A percentile compares a stretch with the other conserved stretches of the same genome.
These are phyloP conservation scores for Oryza officinalis DNA, from an alignment of 176 grass and related monocot genomes.

Conservation along the genomic window DNA sequence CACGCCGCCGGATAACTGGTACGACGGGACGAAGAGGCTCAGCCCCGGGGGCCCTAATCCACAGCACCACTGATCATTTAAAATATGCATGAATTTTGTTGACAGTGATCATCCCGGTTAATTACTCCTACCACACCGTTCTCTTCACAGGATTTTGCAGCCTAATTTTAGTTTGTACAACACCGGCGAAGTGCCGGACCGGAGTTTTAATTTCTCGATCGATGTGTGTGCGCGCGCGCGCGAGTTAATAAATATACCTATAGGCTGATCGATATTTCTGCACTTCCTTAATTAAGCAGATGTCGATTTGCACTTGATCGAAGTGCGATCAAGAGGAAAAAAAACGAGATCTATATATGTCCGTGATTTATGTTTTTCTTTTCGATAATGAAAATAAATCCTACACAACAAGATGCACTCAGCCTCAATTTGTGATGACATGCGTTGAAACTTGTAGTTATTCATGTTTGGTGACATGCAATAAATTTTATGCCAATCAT, in stretches of 20 bases:
- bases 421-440: too few species aligned
- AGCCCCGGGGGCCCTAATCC: conserved; percentile 55
- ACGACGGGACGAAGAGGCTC: conserved; percentile 49
- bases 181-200: not conserved
- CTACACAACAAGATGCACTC: too few species aligned
- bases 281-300: not conserved
- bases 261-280: not conserved
- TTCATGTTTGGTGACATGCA: too few species aligned
- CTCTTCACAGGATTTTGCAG: not conserved
- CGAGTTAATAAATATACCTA: too few species aligned
- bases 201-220: not conserved
- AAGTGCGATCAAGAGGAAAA: not conserved
- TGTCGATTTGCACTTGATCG: not conserved
- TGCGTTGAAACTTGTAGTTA: too few species aligned
- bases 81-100: too few species aligned
- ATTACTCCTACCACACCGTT: not conserved
- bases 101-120: too few species aligned
- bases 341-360: too few species aligned
- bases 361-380: too few species aligned
- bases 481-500: too few species aligned
- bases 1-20: conserved; percentile 25
- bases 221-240: too few species aligned
- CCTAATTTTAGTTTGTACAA: not conserved
- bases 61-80: conserved; percentile 47
- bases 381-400: too few species aligned